Evolutionary conservation across 2,329 filamentous ascomycete species (phyloP).

Genomic region (Botrytis fabae): DNA sequence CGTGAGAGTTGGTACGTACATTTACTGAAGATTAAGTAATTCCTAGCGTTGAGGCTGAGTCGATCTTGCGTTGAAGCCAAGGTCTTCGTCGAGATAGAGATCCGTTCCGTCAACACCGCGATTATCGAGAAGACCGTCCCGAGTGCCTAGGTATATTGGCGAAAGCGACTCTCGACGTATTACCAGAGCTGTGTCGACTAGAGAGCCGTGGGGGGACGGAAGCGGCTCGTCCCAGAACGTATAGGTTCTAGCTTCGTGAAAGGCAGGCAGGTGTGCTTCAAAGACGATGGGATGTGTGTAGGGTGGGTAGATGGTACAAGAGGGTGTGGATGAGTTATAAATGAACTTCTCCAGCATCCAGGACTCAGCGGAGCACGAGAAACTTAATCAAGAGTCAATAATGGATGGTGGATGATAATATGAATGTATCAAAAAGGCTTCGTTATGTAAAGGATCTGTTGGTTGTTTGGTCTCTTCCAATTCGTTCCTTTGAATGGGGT

Average conservation of each 20-base stretch:
- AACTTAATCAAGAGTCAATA: not conserved
- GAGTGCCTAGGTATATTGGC: not conserved
- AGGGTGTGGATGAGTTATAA: not conserved
- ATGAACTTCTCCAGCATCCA: not conserved
- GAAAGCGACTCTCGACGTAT: not conserved
- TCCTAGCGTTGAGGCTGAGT: slow-evolving; percentile 3
- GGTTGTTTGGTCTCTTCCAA: slow-evolving; percentile 3
- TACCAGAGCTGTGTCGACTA: not conserved
- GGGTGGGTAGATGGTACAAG: not conserved
- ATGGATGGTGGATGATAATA: not conserved
- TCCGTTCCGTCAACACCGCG: not conserved
- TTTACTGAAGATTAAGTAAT: not conserved
- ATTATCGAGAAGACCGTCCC: slow-evolving; percentile 6
- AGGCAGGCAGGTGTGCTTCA: not conserved
- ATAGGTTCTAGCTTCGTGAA: slow-evolving; percentile 4
- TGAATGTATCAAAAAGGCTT: not conserved
- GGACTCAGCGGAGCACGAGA: not conserved
- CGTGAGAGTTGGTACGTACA: not conserved
- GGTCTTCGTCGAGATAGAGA: slow-evolving; percentile 12
- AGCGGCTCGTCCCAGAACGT: slow-evolving; percentile 4
- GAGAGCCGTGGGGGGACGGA: not conserved
- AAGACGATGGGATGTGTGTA: not conserved
- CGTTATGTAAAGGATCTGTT: not conserved
- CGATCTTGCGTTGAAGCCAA: not conserved
- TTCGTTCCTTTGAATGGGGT: slow-evolving; percentile 10